These are phyloP conservation scores for Nymphaea thermarum DNA, from an alignment of 164 flowering plant genomes.

Conservation along the genomic window DNA sequence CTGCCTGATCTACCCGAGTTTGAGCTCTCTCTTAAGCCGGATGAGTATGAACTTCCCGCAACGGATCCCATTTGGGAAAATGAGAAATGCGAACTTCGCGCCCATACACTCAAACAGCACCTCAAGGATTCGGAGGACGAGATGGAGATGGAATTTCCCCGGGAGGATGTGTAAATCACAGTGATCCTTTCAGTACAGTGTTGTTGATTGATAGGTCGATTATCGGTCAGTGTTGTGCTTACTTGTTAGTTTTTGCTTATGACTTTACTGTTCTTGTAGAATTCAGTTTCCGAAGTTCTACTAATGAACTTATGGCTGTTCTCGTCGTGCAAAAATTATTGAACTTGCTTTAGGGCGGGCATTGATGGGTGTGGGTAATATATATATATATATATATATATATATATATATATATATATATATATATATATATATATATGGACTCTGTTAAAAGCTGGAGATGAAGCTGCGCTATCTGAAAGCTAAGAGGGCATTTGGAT, in stretches of 20 bases:
- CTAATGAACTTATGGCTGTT: not conserved
- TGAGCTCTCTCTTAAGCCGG: constrained; percentile 61
- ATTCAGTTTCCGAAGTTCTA: not conserved
- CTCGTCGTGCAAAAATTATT: not conserved
- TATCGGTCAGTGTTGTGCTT: no score
- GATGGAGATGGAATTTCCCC: not conserved
- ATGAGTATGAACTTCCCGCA: constrained; percentile 51
- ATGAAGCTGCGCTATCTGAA: no score
- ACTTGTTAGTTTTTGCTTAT: no score
- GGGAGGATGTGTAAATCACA: not conserved
- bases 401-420: no score
- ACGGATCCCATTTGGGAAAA: constrained; percentile 43
- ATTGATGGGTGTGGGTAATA: no score
- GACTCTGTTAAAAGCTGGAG: no score
- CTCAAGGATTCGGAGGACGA: constrained; percentile 37
- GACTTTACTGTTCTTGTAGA: no score
- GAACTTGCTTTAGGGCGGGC: no score
- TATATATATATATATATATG: no score
- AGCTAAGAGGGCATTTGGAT: no score
- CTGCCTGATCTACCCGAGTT: constrained; percentile 85
- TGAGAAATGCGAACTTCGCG: constrained; percentile 35
- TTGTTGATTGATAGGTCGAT: no score
- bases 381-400: no score
- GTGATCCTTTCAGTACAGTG: not conserved
- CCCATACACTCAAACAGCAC: constrained; percentile 51